Base-by-base conservation (phyloP, 805 yeast genomes). In the Soucietia sequanensis region DNA sequence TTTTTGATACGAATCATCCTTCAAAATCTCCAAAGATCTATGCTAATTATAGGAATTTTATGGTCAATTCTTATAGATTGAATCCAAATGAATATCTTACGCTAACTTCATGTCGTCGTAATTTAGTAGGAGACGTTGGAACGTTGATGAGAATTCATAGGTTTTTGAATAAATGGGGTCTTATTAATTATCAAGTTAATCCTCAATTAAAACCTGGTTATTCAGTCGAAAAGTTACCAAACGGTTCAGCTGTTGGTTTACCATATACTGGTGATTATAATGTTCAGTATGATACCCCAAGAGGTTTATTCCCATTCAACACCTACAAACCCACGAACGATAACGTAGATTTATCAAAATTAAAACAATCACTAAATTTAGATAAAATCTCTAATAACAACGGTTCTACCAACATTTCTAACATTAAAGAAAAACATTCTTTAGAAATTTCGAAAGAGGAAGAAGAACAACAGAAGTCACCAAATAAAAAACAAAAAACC, bases 281-380 rank as follows among this genome's bases (percentile, higher is more conserved):
- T 35, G 81, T 86, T 2, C 81, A 78, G 39, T 80, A 78, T 51
- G 97, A 90, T 58, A 85, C 95, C 0, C 97, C 97, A 31, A 72
- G 95, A 44, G 97, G 97, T 0, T 65, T 88, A 48, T 89, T 87
- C 56, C 97, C 97, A 13, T 90, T 88, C 62, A 90, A 88, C 56
- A 79, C 90, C 18, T 85, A 79, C 61, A 83, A 81, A 41, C 75
- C 81, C 28, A 78, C 81, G 9, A 70, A 78, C 3, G 79, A 81
- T 15, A 23, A 68, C 60, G 54, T 56, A 52, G 76, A 61, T 62
- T 65, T 56, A 22, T 52, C 50, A 6, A 66, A 56, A 35, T 46
- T 65, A 31, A 65, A 58, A 42, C 54, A 48, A 35, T 41, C 65
- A 26, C 43, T 58, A 39, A 44, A 41, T 33, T 36, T 40, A 24